Evolutionary conservation across 1,284 basidiomycete species (phyloP).

Genomic region (Limonomyces culmigenus): DNA sequence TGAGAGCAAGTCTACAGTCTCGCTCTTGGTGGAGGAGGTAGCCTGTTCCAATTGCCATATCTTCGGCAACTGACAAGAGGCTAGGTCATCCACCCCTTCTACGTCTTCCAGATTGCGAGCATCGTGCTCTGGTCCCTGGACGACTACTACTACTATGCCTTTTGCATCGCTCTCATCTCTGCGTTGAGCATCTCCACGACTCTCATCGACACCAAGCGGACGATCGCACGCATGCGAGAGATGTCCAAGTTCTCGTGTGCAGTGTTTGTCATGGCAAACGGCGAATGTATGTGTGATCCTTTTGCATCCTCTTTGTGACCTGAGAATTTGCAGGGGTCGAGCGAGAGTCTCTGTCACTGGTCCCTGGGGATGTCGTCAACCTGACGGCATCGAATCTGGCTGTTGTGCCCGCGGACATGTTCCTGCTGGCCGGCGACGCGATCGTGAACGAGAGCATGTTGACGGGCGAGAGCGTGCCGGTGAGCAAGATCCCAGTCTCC

Average conservation of each 20-base stretch:
- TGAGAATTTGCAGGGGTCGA: too few species aligned
- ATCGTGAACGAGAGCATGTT: constrained; percentile 99
- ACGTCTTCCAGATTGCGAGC: constrained; percentile 96
- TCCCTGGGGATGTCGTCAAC: constrained; percentile 90
- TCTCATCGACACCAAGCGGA: constrained; percentile 85
- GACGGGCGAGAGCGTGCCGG: constrained; percentile 89
- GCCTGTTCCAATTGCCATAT: constrained; percentile 9
- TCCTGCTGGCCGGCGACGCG: constrained; percentile 87
- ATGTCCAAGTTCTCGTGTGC: constrained; percentile 89
- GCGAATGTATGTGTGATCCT: constrained; percentile 52
- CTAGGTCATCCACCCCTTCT: constrained; percentile 88
- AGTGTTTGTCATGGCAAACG: constrained; percentile 59
- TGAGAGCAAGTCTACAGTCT: constrained; percentile 69
- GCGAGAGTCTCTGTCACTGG: constrained; percentile 65
- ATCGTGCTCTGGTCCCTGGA: constrained; percentile 91
- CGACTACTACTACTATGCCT: constrained; percentile 95
- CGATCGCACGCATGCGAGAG: constrained; percentile 86
- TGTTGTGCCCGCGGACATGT: constrained; percentile 81
- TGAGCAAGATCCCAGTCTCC: constrained; percentile 70
- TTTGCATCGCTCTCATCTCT: constrained; percentile 92
- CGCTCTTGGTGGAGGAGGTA: constrained; percentile 85
- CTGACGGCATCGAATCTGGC: constrained; percentile 63
- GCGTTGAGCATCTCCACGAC: constrained; percentile 77
- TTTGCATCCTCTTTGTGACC: too few species aligned
- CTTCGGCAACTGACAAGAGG: constrained; percentile 2